Conservation (phyloP, 2,329 filamentous ascomycete genomes). For the Mollisiaceae sp. region DNA sequence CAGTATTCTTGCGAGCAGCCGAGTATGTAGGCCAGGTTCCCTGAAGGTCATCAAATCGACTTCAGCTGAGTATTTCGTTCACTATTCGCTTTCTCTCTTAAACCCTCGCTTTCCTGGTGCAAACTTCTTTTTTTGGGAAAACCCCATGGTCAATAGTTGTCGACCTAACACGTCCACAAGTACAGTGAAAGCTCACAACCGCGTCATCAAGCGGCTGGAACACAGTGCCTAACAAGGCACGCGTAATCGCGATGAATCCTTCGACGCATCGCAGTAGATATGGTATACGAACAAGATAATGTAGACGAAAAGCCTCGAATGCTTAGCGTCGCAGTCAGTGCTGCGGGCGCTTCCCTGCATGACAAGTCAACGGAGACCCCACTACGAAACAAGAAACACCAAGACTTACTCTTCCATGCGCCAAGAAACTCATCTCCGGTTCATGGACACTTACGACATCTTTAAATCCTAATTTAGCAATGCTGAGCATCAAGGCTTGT, state of each 20-base stretch:
- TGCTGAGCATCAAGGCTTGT: neutral
- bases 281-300: neutral
- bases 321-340: neutral
- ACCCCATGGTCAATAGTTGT: neutral
- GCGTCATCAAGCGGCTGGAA: neutral
- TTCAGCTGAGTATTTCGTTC: neutral
- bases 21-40: neutral
- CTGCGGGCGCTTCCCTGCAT: neutral
- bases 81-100: neutral
- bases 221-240: neutral
- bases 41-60: neutral
- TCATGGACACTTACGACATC: neutral
- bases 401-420: neutral
- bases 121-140: neutral
- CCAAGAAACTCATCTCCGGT: neutral
- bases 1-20: no score
- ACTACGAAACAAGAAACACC: neutral
- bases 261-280: neutral
- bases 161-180: neutral
- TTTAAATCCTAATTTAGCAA: neutral
- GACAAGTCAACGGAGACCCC: neutral
- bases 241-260: neutral
- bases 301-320: neutral
- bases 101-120: neutral
- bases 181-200: neutral